These are phyloP conservation scores for Angomonas ambiguus DNA, from an alignment of 208 protist genomes.

Conservation along the genomic window DNA sequence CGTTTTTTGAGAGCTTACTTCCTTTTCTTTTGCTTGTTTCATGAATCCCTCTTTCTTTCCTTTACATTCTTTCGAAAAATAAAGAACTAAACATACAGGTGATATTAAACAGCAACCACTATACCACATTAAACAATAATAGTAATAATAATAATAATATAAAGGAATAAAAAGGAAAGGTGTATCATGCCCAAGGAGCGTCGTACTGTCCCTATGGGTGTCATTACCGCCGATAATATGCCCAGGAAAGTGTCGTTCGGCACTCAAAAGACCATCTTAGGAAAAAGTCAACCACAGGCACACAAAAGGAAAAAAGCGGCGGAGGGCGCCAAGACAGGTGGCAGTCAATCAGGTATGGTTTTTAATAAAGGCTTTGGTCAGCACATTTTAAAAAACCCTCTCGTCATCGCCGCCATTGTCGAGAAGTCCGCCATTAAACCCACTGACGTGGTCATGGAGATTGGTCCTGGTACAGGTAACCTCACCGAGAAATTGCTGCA, in stretches of 20 bases:
- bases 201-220: conserved; percentile 73
- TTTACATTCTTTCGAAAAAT: too few species aligned
- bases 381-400: conserved; percentile 99
- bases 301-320: conserved; percentile 26
- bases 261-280: conserved; percentile 62
- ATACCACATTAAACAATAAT: too few species aligned
- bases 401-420: conserved; percentile 97
- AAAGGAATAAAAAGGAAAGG: neutral
- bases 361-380: conserved; percentile 98
- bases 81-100: too few species aligned
- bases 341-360: conserved; percentile 87
- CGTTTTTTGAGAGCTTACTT: too few species aligned
- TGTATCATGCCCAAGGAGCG: conserved; percentile 63
- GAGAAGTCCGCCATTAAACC: conserved; percentile 95
- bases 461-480: conserved; percentile 99
- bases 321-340: conserved; percentile 57
- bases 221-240: conserved; percentile 64
- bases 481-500: conserved; percentile 99
- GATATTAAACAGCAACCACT: too few species aligned
- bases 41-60: too few species aligned
- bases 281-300: conserved; percentile 41
- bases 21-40: too few species aligned
- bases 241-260: conserved; percentile 72
- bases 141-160: too few species aligned
- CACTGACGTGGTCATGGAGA: conserved; percentile 98